phyloP scores from a whole-genome alignment of 2,329 filamentous ascomycete genomes.

The Fusarium papillatum region DNA sequence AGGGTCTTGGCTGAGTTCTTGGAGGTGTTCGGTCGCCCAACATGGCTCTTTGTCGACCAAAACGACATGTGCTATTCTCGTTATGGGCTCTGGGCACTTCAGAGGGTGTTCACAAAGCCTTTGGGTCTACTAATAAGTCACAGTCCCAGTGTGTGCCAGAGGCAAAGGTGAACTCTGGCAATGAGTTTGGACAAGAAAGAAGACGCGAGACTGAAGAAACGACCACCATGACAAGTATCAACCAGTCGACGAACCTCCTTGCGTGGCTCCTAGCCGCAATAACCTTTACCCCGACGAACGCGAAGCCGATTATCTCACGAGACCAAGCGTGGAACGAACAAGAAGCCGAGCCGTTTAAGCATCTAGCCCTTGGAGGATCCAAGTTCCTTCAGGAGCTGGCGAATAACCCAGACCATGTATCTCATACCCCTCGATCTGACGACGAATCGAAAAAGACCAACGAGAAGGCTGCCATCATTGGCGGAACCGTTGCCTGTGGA shows the following conservation, averaged over 20 bases:
- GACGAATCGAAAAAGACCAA: background rate
- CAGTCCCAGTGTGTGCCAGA: constrained; percentile 5
- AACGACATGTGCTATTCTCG: constrained; percentile 24
- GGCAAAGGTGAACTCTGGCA: background rate
- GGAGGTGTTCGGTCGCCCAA: background rate
- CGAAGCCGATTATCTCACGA: constrained; percentile 16
- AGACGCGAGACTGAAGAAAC: constrained; percentile 15
- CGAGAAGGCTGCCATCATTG: constrained; percentile 33
- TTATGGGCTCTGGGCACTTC: background rate
- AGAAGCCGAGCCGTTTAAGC: constrained; percentile 11
- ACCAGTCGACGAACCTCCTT: constrained; percentile 12
- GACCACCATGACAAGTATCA: constrained; percentile 4
- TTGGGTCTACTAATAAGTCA: background rate
- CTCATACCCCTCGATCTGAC: background rate
- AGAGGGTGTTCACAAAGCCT: background rate
- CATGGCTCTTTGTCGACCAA: constrained; percentile 25
- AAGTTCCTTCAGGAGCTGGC: background rate
- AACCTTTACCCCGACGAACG: constrained; percentile 7
- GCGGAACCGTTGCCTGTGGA: constrained; percentile 32
- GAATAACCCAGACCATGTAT: background rate
- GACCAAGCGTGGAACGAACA: background rate
- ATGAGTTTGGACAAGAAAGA: constrained; percentile 15
- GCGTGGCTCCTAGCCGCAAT: constrained; percentile 11
- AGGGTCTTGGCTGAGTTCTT: constrained; percentile 5
- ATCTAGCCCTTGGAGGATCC: background rate